phyloP scores from a whole-genome alignment of 2,329 filamentous ascomycete genomes.

The Scedosporium apiospermum region DNA sequence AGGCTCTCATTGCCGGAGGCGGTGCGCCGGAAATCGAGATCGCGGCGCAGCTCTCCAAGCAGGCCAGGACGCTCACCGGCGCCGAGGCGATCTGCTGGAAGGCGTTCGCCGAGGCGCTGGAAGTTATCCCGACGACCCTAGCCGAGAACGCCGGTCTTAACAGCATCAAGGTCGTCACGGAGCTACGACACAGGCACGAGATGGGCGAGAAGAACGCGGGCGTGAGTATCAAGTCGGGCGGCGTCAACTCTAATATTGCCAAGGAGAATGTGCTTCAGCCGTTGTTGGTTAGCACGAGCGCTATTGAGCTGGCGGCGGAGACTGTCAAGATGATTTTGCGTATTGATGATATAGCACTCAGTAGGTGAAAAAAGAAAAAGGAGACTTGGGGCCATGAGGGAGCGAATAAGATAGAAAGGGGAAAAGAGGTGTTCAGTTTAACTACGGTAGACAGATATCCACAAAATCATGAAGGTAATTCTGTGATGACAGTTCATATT shows the following conservation, averaged over 20 bases:
- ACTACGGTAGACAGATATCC: slow-evolving; percentile 4
- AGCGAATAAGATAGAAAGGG: background rate
- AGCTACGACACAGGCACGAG: slow-evolving; percentile 87
- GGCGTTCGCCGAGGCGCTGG: slow-evolving; percentile 94
- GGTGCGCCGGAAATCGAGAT: slow-evolving; percentile 97
- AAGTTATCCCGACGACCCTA: slow-evolving; percentile 91
- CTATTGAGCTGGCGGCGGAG: slow-evolving; percentile 93
- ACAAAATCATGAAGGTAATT: background rate
- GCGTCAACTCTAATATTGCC: slow-evolving; percentile 92
- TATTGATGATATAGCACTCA: slow-evolving; percentile 58
- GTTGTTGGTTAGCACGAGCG: slow-evolving; percentile 90
- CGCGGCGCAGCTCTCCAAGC: slow-evolving; percentile 73
- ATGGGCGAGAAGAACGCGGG: slow-evolving; percentile 93
- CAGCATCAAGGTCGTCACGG: slow-evolving; percentile 97
- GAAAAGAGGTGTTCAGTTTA: background rate
- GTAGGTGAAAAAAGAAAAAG: slow-evolving; percentile 36
- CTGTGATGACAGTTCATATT: background rate
- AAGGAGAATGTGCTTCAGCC: slow-evolving; percentile 97
- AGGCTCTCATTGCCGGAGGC: slow-evolving; percentile 94
- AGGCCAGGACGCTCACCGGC: slow-evolving; percentile 73
- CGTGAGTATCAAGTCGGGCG: slow-evolving; percentile 95
- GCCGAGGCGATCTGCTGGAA: slow-evolving; percentile 99
- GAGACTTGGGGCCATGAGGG: background rate
- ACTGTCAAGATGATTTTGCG: slow-evolving; percentile 89
- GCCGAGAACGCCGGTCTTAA: slow-evolving; percentile 97